Conservation (phyloP, 768 basidiomycete species). For the Pleurotus giganteus region DNA sequence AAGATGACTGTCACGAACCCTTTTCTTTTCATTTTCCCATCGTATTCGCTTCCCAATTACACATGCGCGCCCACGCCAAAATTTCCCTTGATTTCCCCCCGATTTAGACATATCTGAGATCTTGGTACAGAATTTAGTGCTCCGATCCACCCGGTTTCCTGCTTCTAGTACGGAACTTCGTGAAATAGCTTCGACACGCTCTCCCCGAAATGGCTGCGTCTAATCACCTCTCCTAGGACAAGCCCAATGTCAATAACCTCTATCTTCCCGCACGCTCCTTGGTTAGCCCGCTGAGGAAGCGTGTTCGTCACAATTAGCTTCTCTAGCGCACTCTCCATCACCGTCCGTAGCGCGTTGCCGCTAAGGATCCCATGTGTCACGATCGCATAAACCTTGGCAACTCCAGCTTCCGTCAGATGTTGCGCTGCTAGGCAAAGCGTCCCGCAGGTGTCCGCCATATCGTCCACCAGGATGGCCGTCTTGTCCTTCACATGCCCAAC, state of each 20-base stretch:
- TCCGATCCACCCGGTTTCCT: conserved; percentile 6
- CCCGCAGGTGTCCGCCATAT: conserved; percentile 97
- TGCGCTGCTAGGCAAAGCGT: conserved; percentile 90
- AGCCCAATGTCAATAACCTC: conserved; percentile 94
- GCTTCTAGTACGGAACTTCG: conserved; percentile 77
- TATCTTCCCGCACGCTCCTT: conserved; percentile 69
- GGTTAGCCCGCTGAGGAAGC: conserved; percentile 83
- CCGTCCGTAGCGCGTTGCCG: conserved; percentile 77
- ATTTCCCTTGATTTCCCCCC: conserved; percentile 2
- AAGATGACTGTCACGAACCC: conserved; percentile 12
- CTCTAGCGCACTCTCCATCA: conserved; percentile 75
- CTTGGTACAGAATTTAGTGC: not conserved
- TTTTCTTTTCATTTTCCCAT: conserved; percentile 13
- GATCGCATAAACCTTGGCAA: conserved; percentile 81
- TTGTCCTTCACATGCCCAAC: conserved; percentile 94
- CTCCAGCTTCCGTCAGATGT: conserved; percentile 88
- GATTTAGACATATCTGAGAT: conserved; percentile 12
- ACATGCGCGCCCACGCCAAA: not conserved
- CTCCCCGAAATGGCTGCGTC: conserved; percentile 96
- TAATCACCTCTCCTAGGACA: conserved; percentile 93
- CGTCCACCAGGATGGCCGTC: conserved; percentile 93
- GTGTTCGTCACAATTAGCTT: conserved; percentile 99
- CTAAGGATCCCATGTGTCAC: conserved; percentile 97
- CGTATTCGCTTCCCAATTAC: conserved; percentile 7
- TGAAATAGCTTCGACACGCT: conserved; percentile 87